Evolutionary conservation across 2,329 filamentous ascomycete genomes (phyloP).

Genomic region (Penicillium sp.): DNA sequence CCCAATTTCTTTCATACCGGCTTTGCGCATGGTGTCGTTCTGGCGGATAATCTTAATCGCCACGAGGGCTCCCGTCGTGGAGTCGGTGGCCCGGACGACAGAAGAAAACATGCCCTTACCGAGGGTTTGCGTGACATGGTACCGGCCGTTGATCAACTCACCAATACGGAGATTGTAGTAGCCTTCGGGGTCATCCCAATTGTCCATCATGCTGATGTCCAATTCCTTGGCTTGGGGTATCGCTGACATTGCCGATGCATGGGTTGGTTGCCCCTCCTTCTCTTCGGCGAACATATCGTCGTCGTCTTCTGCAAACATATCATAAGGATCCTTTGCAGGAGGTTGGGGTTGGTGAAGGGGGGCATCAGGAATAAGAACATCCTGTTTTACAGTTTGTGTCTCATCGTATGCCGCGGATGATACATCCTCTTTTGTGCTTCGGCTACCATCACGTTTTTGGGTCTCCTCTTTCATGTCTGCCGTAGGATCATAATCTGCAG

Average conservation of each 20-base stretch:
- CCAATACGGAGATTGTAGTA: conserved; percentile 95
- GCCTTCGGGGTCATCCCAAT: conserved; percentile 89
- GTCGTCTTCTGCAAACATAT: conserved; percentile 66
- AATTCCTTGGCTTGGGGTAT: conserved; percentile 57
- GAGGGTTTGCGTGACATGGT: conserved; percentile 82
- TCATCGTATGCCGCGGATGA: conserved; percentile 60
- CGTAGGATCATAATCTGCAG: conserved; percentile 88
- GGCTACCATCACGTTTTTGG: conserved; percentile 62
- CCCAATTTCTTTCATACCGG: conserved; percentile 89
- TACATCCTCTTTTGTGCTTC: conserved; percentile 58
- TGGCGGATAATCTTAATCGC: conserved; percentile 98
- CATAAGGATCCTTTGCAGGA: conserved; percentile 53
- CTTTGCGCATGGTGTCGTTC: conserved; percentile 88
- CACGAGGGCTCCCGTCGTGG: conserved; percentile 71
- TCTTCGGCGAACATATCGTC: conserved; percentile 93
- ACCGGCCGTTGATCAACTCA: conserved; percentile 84
- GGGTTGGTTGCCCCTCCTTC: conserved; percentile 46
- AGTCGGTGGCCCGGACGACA: conserved; percentile 84
- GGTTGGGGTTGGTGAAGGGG: conserved; percentile 30
- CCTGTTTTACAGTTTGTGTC: conserved; percentile 54
- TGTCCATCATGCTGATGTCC: conserved; percentile 78
- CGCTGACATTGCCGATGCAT: conserved; percentile 51
- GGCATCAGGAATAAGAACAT: conserved; percentile 49
- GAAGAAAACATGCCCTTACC: conserved; percentile 96
- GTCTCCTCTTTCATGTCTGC: conserved; percentile 85